These are phyloP conservation scores for Leccinum fallax DNA, from an alignment of 1,284 basidiomycete species.

Conservation along the genomic window DNA sequence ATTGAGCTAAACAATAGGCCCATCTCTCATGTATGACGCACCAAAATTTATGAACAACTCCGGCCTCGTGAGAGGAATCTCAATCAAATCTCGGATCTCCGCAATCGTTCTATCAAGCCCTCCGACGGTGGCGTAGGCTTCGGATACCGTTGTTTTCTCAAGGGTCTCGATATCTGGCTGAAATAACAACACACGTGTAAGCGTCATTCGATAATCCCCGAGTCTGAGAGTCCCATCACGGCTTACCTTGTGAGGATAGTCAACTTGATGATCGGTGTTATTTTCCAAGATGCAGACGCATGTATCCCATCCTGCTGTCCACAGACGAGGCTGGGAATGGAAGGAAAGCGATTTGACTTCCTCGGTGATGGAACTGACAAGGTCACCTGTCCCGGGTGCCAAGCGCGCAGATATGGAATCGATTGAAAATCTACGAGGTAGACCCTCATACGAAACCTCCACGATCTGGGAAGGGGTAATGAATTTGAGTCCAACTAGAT, in stretches of 20 bases:
- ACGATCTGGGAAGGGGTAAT: conserved; percentile 63
- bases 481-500: conserved; percentile 73
- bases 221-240: conserved; percentile 9
- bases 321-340: conserved; percentile 42
- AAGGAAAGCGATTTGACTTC: conserved; percentile 48
- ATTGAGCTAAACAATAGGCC: conserved; percentile 10
- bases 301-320: conserved; percentile 66
- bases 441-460: conserved; percentile 66
- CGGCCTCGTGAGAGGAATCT: conserved; percentile 89
- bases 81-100: conserved; percentile 91
- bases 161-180: conserved; percentile 50
- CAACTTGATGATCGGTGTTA: conserved; percentile 20
- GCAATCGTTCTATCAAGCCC: conserved; percentile 88
- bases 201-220: conserved; percentile 8
- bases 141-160: conserved; percentile 42
- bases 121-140: conserved; percentile 79
- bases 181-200: conserved; percentile 15
- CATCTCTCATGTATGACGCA: conserved; percentile 33
- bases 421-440: conserved; percentile 54
- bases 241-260: conserved; percentile 37
- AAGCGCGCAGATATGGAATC: conserved; percentile 46
- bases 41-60: conserved; percentile 91
- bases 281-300: conserved; percentile 49
- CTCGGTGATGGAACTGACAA: conserved; percentile 40
- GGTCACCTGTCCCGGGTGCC: conserved; percentile 28